A percentile compares a stretch with the other conserved stretches of the same genome.
Conservation (phyloP, 2,329 filamentous ascomycete genomes). For the Verticillium nonalfalfae region DNA sequence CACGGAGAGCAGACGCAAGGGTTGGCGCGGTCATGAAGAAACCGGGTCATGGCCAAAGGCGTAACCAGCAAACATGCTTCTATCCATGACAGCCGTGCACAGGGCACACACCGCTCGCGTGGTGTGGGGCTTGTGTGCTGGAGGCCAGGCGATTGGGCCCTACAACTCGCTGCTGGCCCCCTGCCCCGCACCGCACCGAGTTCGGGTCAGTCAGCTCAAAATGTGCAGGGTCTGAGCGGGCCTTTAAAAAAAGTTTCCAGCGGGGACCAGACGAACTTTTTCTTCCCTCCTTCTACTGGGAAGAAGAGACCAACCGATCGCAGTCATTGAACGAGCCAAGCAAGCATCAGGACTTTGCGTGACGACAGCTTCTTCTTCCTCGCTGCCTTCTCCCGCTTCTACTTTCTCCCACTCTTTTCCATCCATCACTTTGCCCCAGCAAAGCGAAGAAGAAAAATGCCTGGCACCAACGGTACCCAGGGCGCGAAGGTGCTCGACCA, state of each 20-base stretch:
- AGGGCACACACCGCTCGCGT: background rate
- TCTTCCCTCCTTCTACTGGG: slow-evolving; percentile 42
- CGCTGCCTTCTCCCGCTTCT: slow-evolving; percentile 18
- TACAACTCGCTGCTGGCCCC: background rate
- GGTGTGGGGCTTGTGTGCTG: background rate
- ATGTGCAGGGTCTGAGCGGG: background rate
- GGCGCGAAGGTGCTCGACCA: slow-evolving; percentile 62
- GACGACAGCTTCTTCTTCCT: slow-evolving; percentile 19
- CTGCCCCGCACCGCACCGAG: background rate
- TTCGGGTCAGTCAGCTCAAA: background rate
- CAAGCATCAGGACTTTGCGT: slow-evolving; percentile 11
- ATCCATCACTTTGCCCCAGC: no score
- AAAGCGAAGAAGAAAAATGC: slow-evolving; percentile 48
- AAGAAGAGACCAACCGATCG: slow-evolving; percentile 40
- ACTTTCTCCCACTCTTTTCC: slow-evolving; percentile 21
- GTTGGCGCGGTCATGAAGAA: background rate
- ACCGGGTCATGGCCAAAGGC: background rate
- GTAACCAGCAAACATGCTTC: background rate
- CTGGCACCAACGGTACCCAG: slow-evolving; percentile 46
- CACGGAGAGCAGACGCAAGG: background rate
- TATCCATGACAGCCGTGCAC: background rate
- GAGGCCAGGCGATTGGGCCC: background rate
- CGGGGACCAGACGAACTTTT: slow-evolving; percentile 16
- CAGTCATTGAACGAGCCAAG: slow-evolving; percentile 16
- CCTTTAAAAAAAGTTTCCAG: background rate